Conservation (phyloP, 1,139 yeast genomes). For the Hansenula anomala region DNA sequence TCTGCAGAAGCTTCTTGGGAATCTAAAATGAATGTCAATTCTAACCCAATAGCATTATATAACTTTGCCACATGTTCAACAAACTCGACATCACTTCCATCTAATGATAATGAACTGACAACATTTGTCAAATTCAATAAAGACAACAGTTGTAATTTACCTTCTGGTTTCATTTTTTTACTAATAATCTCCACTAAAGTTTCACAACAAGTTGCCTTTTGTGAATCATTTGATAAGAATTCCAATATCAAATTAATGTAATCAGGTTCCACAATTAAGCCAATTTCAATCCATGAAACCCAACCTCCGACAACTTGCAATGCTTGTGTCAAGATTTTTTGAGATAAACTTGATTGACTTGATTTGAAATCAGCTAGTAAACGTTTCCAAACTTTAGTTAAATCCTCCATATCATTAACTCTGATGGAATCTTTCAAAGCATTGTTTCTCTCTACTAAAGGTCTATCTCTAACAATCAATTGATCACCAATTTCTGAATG, state of each 20-base stretch:
- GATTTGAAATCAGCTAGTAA: conserved; percentile 36
- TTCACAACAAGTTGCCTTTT: conserved; percentile 60
- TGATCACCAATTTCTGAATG: conserved; percentile 95
- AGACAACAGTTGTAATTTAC: conserved; percentile 72
- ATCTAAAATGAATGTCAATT: conserved; percentile 63
- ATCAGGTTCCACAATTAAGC: conserved; percentile 64
- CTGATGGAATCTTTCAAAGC: conserved; percentile 79
- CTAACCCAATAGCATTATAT: conserved; percentile 70
- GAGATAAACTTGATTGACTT: conserved; percentile 23
- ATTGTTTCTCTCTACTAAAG: conserved; percentile 60
- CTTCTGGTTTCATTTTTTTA: conserved; percentile 89
- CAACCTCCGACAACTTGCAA: conserved; percentile 75
- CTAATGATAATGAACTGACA: conserved; percentile 33
- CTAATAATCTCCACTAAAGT: conserved; percentile 78
- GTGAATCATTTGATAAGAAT: conserved; percentile 46
- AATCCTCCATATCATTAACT: conserved; percentile 61
- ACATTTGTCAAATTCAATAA: conserved; percentile 62
- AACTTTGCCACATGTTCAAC: conserved; percentile 75
- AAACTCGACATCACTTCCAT: conserved; percentile 53
- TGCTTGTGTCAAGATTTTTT: conserved; percentile 53
- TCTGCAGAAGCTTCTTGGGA: conserved; percentile 27
- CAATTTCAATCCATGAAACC: conserved; percentile 93
- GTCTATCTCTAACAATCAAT: conserved; percentile 64
- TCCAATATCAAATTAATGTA: conserved; percentile 61
- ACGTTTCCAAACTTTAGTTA: conserved; percentile 66